A percentile compares a stretch with the other conserved stretches of the same genome.
phyloP scores from a whole-genome alignment of 768 basidiomycete species.

The Tricholoma furcatifolium region DNA sequence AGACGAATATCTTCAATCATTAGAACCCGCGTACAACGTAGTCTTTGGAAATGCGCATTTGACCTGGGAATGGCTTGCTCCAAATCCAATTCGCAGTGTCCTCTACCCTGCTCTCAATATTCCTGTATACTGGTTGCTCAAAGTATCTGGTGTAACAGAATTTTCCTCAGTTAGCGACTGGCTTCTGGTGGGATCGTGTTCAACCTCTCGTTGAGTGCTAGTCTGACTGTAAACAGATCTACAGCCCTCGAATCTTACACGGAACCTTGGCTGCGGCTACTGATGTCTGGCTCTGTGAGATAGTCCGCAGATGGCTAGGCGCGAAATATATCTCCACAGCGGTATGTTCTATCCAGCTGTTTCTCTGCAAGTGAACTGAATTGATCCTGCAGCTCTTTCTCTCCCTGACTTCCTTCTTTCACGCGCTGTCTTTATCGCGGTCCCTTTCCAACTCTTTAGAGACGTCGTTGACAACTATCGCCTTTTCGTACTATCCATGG shows the following conservation, averaged over 20 bases:
- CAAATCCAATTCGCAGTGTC: constrained; percentile 73
- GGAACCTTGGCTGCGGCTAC: constrained; percentile 76
- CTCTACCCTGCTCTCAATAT: constrained; percentile 81
- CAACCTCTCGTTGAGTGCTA: neutral
- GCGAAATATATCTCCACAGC: constrained; percentile 53
- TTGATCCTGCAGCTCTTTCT: constrained; percentile 60
- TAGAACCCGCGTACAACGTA: constrained; percentile 86
- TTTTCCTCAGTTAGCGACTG: constrained; percentile 32
- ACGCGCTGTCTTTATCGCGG: constrained; percentile 79
- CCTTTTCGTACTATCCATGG: constrained; percentile 81
- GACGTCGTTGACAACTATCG: constrained; percentile 78
- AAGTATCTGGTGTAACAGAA: constrained; percentile 50
- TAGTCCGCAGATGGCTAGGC: constrained; percentile 61
- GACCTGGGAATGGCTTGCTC: constrained; percentile 93
- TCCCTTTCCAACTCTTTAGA: constrained; percentile 94
- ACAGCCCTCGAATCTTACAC: constrained; percentile 73
- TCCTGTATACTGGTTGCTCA: constrained; percentile 73
- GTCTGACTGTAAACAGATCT: constrained; percentile 45
- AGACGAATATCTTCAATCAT: constrained; percentile 93
- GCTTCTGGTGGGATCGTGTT: constrained; percentile 60
- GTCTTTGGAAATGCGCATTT: constrained; percentile 91
- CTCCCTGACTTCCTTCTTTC: constrained; percentile 85
- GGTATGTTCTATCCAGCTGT: constrained; percentile 45
- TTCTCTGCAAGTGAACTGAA: neutral
- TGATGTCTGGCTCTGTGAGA: constrained; percentile 69